A percentile compares a stretch with the other conserved stretches of the same genome.
Conservation (phyloP, 1,139 yeast species). For the Kodamaea fungicola region DNA sequence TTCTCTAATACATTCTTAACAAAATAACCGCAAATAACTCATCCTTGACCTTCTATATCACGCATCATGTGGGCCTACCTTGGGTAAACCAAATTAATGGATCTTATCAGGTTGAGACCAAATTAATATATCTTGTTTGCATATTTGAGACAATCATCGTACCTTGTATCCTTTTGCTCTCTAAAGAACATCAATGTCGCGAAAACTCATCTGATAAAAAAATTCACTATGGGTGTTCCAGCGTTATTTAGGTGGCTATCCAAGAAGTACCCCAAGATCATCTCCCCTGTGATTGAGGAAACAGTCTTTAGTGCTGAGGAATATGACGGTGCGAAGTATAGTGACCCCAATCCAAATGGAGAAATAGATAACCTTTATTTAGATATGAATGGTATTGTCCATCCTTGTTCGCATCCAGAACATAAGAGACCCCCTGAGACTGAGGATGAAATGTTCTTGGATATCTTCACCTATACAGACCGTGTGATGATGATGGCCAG, state of each 20-base stretch:
- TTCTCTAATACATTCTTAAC: too few relatives aligned
- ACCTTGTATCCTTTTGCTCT: neutral
- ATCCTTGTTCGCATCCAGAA: slow-evolving; percentile 97
- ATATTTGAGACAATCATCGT: too few relatives aligned
- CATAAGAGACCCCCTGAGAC: slow-evolving; percentile 91
- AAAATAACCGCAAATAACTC: too few relatives aligned
- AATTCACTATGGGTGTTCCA: slow-evolving; percentile 68
- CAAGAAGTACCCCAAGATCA: slow-evolving; percentile 87
- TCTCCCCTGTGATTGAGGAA: slow-evolving; percentile 82
- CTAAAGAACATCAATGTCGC: neutral
- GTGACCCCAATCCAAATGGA: slow-evolving; percentile 88
- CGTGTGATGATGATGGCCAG: slow-evolving; percentile 89
- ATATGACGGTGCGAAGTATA: slow-evolving; percentile 58
- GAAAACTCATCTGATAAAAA: neutral
- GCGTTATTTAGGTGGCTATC: slow-evolving; percentile 97
- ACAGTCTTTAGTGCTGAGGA: slow-evolving; percentile 39
- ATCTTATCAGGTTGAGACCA: too few relatives aligned
- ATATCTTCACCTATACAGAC: slow-evolving; percentile 84
- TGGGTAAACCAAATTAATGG: too few relatives aligned
- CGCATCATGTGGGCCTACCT: too few relatives aligned
- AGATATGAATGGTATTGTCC: slow-evolving; percentile 97
- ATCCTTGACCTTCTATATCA: too few relatives aligned
- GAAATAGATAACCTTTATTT: slow-evolving; percentile 87
- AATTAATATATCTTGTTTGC: too few relatives aligned
- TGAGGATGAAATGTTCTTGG: slow-evolving; percentile 93